These are phyloP conservation scores for Aquilaria malaccensis DNA, from an alignment of 345 rosid species.

Conservation along the genomic window DNA sequence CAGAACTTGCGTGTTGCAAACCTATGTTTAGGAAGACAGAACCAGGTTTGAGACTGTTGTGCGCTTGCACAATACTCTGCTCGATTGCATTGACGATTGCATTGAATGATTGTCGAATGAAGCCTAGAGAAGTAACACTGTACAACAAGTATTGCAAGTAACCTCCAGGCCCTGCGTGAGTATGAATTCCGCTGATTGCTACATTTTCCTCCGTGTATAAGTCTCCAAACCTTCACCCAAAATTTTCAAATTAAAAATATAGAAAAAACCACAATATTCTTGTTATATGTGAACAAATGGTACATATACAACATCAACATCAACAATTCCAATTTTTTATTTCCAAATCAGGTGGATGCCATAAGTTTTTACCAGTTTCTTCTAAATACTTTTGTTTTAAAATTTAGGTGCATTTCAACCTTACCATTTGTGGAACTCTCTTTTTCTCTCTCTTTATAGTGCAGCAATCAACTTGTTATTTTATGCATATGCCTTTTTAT, in stretches of 20 bases:
- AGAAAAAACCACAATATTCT: no score
- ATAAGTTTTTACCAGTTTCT: no score
- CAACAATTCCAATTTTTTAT: no score
- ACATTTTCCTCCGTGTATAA: constrained; percentile 46
- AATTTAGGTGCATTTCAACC: no score
- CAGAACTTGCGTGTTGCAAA: background rate
- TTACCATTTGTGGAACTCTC: no score
- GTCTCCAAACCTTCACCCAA: constrained; percentile 34
- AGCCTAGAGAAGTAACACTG: constrained; percentile 44
- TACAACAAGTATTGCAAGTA: constrained; percentile 49
- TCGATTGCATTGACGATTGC: constrained; percentile 43
- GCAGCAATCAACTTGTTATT: no score
- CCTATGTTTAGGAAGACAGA: constrained; percentile 39
- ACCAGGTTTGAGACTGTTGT: constrained; percentile 38
- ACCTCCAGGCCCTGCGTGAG: constrained; percentile 56
- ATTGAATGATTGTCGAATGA: constrained; percentile 47
- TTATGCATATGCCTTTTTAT: no score
- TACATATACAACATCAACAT: no score
- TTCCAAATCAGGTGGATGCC: no score
- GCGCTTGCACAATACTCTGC: constrained; percentile 47
- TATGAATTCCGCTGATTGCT: constrained; percentile 55
- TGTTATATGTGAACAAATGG: no score
- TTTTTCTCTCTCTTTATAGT: no score
- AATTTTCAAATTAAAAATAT: background rate
- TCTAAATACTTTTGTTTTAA: no score